These are phyloP conservation scores for Gonium pectorale DNA, from an alignment of 139 green algal genomes.

Conservation along the genomic window DNA sequence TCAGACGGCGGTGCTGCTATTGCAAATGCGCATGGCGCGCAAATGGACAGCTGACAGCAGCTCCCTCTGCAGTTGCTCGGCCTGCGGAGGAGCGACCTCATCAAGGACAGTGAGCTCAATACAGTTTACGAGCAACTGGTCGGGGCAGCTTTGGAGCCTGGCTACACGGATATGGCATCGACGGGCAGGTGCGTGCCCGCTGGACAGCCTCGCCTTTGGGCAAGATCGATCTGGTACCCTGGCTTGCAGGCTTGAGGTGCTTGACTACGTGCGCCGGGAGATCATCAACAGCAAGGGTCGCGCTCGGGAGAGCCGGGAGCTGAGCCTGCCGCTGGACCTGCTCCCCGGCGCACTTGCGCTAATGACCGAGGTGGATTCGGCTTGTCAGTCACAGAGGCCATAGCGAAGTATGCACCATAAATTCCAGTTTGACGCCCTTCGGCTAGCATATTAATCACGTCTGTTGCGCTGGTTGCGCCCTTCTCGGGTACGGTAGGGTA, in stretches of 20 bases:
- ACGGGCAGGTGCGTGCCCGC: not conserved
- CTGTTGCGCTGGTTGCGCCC: not conserved
- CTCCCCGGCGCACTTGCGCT: constrained; percentile 70
- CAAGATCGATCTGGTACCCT: no score
- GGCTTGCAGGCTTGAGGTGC: constrained; percentile 61
- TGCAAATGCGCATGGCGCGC: no score
- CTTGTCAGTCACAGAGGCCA: no score
- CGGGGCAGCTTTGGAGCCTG: constrained; percentile 41
- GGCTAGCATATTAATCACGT: no score
- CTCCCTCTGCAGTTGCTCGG: constrained; percentile 66
- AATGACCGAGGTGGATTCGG: constrained; percentile 78
- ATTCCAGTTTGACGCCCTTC: no score
- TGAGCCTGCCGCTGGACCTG: constrained; percentile 62
- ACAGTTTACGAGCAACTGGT: constrained; percentile 59
- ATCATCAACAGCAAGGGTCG: constrained; percentile 54
- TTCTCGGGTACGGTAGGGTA: no score
- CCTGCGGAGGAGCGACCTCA: constrained; percentile 43
- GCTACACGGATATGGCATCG: constrained; percentile 55
- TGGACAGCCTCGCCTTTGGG: no score
- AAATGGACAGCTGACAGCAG: no score
- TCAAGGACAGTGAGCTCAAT: constrained; percentile 59
- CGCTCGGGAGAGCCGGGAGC: constrained; percentile 22
- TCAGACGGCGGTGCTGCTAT: no score
- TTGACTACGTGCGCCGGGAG: constrained; percentile 58
- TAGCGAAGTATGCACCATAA: no score